Conservation (phyloP, 495 filamentous ascomycete species). For the Penicillium paradoxum region DNA sequence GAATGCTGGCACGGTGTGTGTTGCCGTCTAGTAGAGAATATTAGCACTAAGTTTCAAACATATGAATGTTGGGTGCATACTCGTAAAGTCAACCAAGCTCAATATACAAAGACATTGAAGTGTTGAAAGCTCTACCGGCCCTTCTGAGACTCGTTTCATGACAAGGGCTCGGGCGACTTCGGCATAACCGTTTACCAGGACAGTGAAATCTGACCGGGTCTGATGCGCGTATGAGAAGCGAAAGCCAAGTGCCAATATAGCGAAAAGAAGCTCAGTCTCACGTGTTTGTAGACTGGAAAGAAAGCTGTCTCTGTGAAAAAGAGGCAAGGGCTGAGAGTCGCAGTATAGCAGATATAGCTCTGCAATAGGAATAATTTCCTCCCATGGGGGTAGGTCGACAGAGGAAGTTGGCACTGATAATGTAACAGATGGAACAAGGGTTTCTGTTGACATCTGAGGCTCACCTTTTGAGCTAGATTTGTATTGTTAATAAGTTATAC, state of each 20-base stretch:
- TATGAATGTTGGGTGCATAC: constrained; percentile 19
- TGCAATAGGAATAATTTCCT: constrained; percentile 33
- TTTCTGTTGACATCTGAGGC: constrained; percentile 1
- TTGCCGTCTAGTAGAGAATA: constrained; percentile 33
- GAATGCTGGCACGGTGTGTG: constrained; percentile 45
- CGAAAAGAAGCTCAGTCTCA: constrained; percentile 39
- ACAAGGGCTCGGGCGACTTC: constrained; percentile 41
- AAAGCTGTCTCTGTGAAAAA: constrained; percentile 39
- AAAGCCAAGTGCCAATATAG: constrained; percentile 35
- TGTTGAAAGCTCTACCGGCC: constrained; percentile 44
- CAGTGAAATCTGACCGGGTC: constrained; percentile 9
- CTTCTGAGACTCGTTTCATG: constrained; percentile 40
- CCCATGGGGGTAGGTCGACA: constrained; percentile 34
- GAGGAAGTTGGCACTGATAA: constrained; percentile 6
- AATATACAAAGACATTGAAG: constrained; percentile 44
- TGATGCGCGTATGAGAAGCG: constrained; percentile 29
- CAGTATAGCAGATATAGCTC: constrained; percentile 42
- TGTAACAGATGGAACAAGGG: constrained; percentile 6
- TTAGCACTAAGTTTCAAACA: neutral
- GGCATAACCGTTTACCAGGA: constrained; percentile 31
- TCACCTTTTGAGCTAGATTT: constrained; percentile 5
- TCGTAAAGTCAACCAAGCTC: constrained; percentile 44
- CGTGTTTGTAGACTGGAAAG: constrained; percentile 29
- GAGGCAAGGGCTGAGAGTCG: constrained; percentile 43
- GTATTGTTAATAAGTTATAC: neutral